Base-by-base conservation (phyloP, 805 yeast species). In the Peterozyma xylosa region DNA sequence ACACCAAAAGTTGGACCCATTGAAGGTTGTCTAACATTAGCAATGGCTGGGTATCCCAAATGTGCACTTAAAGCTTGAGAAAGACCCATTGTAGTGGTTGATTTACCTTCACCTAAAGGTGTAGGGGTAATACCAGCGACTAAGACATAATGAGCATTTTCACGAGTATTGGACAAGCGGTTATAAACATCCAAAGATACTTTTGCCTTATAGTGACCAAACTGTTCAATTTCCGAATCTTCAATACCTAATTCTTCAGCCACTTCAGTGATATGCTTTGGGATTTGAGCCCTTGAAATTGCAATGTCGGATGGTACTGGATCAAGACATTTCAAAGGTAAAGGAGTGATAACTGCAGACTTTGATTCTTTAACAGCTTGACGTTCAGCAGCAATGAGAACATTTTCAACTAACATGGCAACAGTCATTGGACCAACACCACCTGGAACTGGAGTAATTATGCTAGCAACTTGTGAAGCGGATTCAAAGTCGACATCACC, bases 351-450 rank as follows among this genome's bases (percentile, higher is more conserved):
- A 55, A 63, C 64, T 56, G 75, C 56, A 2, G 55, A 53, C 37
- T 47, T 50, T 34, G 41, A 40, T 37, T 44, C 41, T 34, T 41
- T 44, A n/a, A 35, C 30, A 17, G 34, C 71, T 56, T 73, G 78
- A 43, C 75, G 67, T 54, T 82, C 72, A 16, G 98, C 96, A 42
- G 96, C 87, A 51, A 76, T 73, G 46, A 80, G 70, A 10, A 91
- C 91, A 58, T 93, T 91, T 51, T 83, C 76, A 49, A 90, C 76
- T 48, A 91, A 77, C 96, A 90, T 89, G 35, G 96, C 96, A 39
- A 91, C 97, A 27, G 99, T 91, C 98, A 91, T 91, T 51, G 99
- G 99, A 35, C 99, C 99, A 50, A 91, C 98, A 55, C 98, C 98
- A 60, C 98, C 98, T 30, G 99, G 99, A 45, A 91, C 99, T 14